Conservation (phyloP, 805 yeast species). For the Vanderwaltozyma tropicalis region DNA sequence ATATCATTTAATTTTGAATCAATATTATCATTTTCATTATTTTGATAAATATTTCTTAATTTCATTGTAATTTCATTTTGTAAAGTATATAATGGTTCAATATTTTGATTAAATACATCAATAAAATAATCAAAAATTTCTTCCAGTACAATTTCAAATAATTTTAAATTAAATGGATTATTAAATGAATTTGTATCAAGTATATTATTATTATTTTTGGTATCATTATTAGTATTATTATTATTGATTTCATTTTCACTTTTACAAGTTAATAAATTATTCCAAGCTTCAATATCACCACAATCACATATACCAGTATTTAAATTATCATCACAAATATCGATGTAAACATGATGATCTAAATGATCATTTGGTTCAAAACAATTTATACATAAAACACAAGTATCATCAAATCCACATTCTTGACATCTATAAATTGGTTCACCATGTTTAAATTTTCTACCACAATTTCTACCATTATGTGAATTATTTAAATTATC, state of each 20-base stretch:
- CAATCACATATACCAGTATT: constrained; percentile 62
- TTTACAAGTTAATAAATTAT: constrained; percentile 40
- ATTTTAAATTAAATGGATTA: constrained; percentile 5
- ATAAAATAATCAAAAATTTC: constrained; percentile 33
- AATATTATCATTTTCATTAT: constrained; percentile 11
- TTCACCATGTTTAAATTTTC: constrained; percentile 49
- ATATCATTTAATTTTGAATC: constrained; percentile 13
- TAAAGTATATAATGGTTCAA: constrained; percentile 25
- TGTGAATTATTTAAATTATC: constrained; percentile 30
- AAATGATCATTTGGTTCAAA: constrained; percentile 60
- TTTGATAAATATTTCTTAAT: constrained; percentile 22
- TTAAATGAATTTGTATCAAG: constrained; percentile 28
- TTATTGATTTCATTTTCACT: constrained; percentile 16
- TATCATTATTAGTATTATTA: not conserved
- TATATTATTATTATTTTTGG: constrained; percentile 11
- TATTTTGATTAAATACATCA: constrained; percentile 31
- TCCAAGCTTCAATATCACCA: constrained; percentile 63
- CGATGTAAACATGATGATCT: constrained; percentile 52
- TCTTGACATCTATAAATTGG: constrained; percentile 64
- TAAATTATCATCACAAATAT: constrained; percentile 38
- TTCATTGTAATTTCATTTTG: constrained; percentile 22
- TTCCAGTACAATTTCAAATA: constrained; percentile 22
- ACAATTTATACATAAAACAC: constrained; percentile 67
- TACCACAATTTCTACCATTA: constrained; percentile 57
- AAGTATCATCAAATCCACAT: constrained; percentile 69